Evolutionary conservation across 2,329 filamentous ascomycete species (phyloP).

Genomic region (Hymenoscyphus fraxineus): DNA sequence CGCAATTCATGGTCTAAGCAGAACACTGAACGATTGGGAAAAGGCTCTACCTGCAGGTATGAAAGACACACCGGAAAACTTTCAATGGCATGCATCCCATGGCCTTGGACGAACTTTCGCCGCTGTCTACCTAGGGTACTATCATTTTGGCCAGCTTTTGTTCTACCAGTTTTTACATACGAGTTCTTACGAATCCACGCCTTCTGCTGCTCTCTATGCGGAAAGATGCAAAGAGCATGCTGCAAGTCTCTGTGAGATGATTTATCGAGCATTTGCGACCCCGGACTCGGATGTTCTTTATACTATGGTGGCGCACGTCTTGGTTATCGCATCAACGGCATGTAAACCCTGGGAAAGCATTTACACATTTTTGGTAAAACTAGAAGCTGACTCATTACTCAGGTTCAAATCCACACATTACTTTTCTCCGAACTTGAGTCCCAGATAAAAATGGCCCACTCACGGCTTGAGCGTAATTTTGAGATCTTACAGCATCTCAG

Average conservation of each 20-base stretch:
- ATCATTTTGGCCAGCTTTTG: constrained; percentile 45
- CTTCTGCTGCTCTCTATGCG: constrained; percentile 32
- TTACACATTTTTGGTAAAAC: too few species aligned
- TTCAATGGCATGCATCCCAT: constrained; percentile 36
- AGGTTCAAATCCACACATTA: constrained; percentile 43
- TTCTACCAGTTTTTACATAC: constrained; percentile 45
- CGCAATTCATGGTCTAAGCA: constrained; percentile 28
- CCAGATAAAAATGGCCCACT: constrained; percentile 37
- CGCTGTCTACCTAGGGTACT: constrained; percentile 44
- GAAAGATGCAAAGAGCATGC: constrained; percentile 41
- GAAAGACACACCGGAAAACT: constrained; percentile 39
- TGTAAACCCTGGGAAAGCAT: neutral
- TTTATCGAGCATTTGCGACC: constrained; percentile 38
- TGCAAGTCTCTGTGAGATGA: constrained; percentile 38
- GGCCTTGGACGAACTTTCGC: constrained; percentile 43
- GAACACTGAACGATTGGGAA: constrained; percentile 38
- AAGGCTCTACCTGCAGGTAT: constrained; percentile 36
- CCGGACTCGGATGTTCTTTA: constrained; percentile 41
- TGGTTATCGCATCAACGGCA: constrained; percentile 44
- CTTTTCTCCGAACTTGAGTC: constrained; percentile 39
- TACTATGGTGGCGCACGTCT: constrained; percentile 43
- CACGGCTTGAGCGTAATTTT: constrained; percentile 43
- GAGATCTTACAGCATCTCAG: constrained; percentile 41
- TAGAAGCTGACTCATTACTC: neutral
- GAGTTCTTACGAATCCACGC: constrained; percentile 21